Conservation (phyloP, 345 rosid genomes). For the Populus simonii region DNA sequence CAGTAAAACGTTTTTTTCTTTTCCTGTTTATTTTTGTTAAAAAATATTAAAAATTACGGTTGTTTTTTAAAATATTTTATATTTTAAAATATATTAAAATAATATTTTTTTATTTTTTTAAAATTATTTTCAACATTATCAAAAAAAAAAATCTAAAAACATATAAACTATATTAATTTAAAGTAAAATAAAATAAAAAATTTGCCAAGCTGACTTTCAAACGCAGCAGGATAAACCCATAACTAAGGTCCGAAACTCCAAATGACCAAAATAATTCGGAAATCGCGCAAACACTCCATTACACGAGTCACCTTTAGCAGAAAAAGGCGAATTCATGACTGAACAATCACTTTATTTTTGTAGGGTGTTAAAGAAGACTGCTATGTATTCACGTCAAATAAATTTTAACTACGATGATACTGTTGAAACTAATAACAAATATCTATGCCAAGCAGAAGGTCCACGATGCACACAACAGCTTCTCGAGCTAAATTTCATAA, state of each 20-base stretch:
- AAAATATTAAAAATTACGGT: no score
- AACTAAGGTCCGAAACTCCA: neutral
- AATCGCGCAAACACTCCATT: neutral
- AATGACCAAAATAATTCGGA: neutral
- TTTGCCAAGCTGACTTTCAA: no score
- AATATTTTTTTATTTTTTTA: no score
- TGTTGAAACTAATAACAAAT: neutral
- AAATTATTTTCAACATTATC: no score
- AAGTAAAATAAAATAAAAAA: no score
- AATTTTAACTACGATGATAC: neutral
- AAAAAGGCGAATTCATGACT: neutral
- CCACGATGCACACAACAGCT: neutral
- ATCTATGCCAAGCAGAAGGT: slow-evolving; percentile 7
- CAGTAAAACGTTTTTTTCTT: no score
- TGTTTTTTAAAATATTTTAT: no score
- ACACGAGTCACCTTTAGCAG: neutral
- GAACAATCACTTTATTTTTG: neutral
- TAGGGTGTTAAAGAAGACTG: neutral
- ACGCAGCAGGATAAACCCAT: neutral
- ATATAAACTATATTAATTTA: no score
- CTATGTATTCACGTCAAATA: neutral
- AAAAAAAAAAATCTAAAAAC: no score
- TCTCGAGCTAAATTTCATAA: neutral
- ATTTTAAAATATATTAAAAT: no score
- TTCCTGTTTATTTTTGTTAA: no score